These are phyloP conservation scores for Corynascus novoguineensis DNA, from an alignment of 495 filamentous ascomycete species.

Conservation along the genomic window DNA sequence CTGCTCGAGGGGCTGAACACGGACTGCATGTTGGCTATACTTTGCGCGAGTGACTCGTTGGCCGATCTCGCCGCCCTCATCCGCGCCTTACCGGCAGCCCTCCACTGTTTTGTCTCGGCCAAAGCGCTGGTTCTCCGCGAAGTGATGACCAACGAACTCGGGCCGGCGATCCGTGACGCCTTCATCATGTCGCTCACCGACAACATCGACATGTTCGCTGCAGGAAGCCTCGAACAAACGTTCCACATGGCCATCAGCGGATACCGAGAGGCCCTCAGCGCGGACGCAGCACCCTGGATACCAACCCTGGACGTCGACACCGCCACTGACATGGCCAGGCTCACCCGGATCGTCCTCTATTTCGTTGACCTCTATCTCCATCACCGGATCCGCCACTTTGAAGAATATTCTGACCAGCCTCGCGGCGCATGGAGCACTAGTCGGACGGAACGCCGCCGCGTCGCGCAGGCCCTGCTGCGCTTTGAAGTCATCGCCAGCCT, in stretches of 20 bases:
- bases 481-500: not conserved
- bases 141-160: constrained; percentile 1
- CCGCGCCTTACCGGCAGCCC: not conserved
- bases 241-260: not conserved
- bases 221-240: not conserved
- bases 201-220: not conserved
- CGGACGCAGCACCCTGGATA: not conserved
- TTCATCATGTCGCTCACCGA: constrained; percentile 1
- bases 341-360: not conserved
- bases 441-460: not conserved
- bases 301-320: not conserved
- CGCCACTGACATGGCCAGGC: not conserved
- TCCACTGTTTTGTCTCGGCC: not conserved
- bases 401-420: not conserved
- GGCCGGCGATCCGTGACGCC: not conserved
- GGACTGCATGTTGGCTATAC: not conserved
- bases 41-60: not conserved
- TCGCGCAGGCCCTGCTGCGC: constrained; percentile 1
- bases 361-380: not conserved
- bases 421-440: not conserved
- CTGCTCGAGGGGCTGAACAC: not conserved
- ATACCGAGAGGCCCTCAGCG: not conserved
- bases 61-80: not conserved
- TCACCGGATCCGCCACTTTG: not conserved
- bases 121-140: not conserved